A percentile compares a stretch with the other conserved stretches of the same genome.
phyloP scores from a whole-genome alignment of 805 yeast species.

The Ogataea methanolica region DNA sequence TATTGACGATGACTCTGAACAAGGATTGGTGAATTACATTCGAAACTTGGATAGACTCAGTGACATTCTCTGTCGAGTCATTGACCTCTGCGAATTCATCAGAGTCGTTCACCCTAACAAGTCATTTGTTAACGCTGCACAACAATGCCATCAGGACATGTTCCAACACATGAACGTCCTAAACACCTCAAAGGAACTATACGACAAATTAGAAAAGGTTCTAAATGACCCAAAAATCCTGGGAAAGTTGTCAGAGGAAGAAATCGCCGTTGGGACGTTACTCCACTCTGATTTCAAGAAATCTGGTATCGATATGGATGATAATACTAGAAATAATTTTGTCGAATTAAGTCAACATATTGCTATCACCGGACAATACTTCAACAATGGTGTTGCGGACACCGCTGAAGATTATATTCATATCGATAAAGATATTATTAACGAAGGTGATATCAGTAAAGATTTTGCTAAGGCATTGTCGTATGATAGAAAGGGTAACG shows the following conservation, averaged over 20 bases:
- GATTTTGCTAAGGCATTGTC: slow-evolving; percentile 19
- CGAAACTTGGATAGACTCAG: slow-evolving; percentile 75
- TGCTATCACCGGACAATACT: slow-evolving; percentile 75
- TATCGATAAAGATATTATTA: slow-evolving; percentile 26
- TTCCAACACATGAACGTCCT: slow-evolving; percentile 91
- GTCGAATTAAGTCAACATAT: slow-evolving; percentile 77
- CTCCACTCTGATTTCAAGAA: slow-evolving; percentile 81
- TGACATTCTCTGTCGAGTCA: slow-evolving; percentile 85
- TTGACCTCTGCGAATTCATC: slow-evolving; percentile 89
- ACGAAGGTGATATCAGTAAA: slow-evolving; percentile 23
- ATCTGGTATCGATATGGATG: slow-evolving; percentile 82
- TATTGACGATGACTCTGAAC: slow-evolving; percentile 38
- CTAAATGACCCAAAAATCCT: slow-evolving; percentile 37
- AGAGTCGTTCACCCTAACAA: slow-evolving; percentile 81
- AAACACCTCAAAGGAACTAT: slow-evolving; percentile 77
- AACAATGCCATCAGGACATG: slow-evolving; percentile 79
- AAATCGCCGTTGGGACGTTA: slow-evolving; percentile 74
- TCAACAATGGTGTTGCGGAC: slow-evolving; percentile 45
- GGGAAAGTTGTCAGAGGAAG: slow-evolving; percentile 58
- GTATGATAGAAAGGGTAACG: slow-evolving; percentile 33
- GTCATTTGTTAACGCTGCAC: slow-evolving; percentile 73
- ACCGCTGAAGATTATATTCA: slow-evolving; percentile 23
- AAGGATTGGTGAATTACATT: slow-evolving; percentile 48
- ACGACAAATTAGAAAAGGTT: slow-evolving; percentile 52
- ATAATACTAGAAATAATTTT: slow-evolving; percentile 58